Evolutionary conservation across 306 rosid species (phyloP), one percentile per base, ranked within the genome.

Genomic region (Dicorynia guianensis): DNA sequence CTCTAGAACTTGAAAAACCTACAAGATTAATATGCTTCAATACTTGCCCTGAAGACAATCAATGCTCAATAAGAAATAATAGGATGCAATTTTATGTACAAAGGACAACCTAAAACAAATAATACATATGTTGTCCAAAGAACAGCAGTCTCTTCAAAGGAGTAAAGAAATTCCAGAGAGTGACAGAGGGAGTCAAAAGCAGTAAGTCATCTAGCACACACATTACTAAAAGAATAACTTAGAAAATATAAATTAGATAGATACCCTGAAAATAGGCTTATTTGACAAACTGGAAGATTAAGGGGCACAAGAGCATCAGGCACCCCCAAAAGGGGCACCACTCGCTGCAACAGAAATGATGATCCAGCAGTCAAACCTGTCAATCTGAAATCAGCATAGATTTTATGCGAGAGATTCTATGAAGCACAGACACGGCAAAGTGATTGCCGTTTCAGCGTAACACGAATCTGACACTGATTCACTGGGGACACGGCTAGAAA

Each of bases 291-390:
- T 70, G 99, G 99, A 75, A 90, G 97, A 81, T 89, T 90, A 74
- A 95, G 88, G 25, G 99, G 99, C 53, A 85, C 97, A 80, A 95
- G 99, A 71, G 99, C 99, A 72, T 95, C 99, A 15, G 99, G 99
- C 57, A 95, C 92, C 59, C 99, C 97, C 83, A 95, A 83, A 68
- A 95, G 81, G 33, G 99, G 93, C 35, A 92, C 99, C 77, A 95
- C 99, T 63, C 76, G 93, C 81, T 96, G 82, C 82, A 92, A 77
- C 53, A 30, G 80, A 54, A 95, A 65, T 62, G 97, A 92, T 81
- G 84, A 70, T 72, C 97, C 96, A 68, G 80, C 96, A 75, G 81
- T 57, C 85, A n/a, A 95, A 79, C 79, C 97, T 95, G 96, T 83
- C 79, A 70, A 72, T 13, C 19, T 63, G 76, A 82, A 54, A 78